A percentile compares a stretch with the other conserved stretches of the same genome.
phyloP scores from a whole-genome alignment of 2,329 filamentous ascomycete species.

The Aspergillus flavus region DNA sequence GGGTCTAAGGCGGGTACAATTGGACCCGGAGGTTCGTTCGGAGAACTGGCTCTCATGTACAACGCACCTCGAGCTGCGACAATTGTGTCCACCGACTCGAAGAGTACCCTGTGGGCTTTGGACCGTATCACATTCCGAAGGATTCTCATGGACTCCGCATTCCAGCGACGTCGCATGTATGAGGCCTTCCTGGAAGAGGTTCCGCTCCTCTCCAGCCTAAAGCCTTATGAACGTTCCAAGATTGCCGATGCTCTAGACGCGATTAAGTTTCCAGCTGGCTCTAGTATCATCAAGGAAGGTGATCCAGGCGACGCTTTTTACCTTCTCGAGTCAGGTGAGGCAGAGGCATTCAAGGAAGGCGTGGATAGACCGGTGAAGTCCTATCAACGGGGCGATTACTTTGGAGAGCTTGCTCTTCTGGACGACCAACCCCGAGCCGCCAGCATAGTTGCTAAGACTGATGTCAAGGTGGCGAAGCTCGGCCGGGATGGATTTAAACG shows the following conservation, averaged over 20 bases:
- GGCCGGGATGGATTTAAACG: conserved; percentile 95
- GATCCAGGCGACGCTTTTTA: conserved; percentile 92
- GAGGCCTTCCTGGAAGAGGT: conserved; percentile 96
- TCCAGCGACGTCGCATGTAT: conserved; percentile 93
- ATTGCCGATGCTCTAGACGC: conserved; percentile 96
- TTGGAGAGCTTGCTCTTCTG: conserved; percentile 89
- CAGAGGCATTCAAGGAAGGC: conserved; percentile 82
- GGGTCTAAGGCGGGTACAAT: conserved; percentile 81
- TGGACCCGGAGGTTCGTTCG: conserved; percentile 88
- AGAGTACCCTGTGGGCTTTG: conserved; percentile 86
- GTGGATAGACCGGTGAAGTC: conserved; percentile 70
- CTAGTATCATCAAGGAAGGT: conserved; percentile 87
- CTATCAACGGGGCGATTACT: conserved; percentile 93
- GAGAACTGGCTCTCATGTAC: conserved; percentile 97
- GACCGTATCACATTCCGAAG: conserved; percentile 96
- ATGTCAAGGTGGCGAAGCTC: conserved; percentile 89
- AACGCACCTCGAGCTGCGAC: conserved; percentile 95
- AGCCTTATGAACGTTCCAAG: conserved; percentile 92
- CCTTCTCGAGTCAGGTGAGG: conserved; percentile 83
- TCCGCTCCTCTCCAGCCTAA: conserved; percentile 78
- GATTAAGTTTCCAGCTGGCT: conserved; percentile 76
- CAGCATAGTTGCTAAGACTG: conserved; percentile 78
- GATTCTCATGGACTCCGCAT: conserved; percentile 97
- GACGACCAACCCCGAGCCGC: conserved; percentile 93
- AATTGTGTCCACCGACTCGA: conserved; percentile 77